Evolutionary conservation across 2,329 filamentous ascomycete genomes (phyloP).

Genomic region (Bimuria novae-zelandiae): DNA sequence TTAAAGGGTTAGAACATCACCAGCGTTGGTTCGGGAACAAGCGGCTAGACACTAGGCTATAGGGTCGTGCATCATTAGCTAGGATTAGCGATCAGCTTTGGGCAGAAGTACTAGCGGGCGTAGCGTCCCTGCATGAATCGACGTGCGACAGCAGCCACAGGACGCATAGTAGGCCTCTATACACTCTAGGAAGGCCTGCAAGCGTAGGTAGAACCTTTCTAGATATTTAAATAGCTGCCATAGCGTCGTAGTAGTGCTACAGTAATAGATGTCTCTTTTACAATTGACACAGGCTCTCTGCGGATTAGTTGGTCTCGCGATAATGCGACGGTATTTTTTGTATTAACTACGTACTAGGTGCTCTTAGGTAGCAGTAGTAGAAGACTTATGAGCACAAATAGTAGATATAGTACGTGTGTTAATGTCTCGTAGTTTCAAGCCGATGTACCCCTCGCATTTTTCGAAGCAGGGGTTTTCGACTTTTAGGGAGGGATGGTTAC

Average conservation of each 20-base stretch:
- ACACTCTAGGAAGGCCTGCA: no score
- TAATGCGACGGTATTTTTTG: constrained; percentile 7
- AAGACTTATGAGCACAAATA: background rate
- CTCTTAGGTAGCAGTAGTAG: constrained; percentile 4
- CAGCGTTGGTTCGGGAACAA: no score
- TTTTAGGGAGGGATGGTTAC: constrained; percentile 11
- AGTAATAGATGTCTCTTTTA: no score
- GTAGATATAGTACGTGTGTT: constrained; percentile 5
- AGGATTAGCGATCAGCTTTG: constrained; percentile 7
- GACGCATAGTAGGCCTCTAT: no score
- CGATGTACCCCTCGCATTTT: constrained; percentile 11
- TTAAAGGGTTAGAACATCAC: no score
- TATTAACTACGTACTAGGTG: background rate
- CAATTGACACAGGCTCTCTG: background rate
- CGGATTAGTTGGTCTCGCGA: background rate
- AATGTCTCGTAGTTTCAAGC: constrained; percentile 6
- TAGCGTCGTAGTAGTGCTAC: no score
- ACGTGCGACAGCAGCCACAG: no score
- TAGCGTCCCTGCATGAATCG: constrained; percentile 1
- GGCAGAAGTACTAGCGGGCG: constrained; percentile 8
- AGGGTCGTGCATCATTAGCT: constrained; percentile 1
- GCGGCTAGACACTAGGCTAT: no score
- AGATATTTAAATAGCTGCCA: no score
- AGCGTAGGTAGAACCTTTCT: no score
- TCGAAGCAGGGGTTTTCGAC: constrained; percentile 12